Conservation (phyloP, 176 grass and related monocot species). For the Miscanthus lutarioriparius region DNA sequence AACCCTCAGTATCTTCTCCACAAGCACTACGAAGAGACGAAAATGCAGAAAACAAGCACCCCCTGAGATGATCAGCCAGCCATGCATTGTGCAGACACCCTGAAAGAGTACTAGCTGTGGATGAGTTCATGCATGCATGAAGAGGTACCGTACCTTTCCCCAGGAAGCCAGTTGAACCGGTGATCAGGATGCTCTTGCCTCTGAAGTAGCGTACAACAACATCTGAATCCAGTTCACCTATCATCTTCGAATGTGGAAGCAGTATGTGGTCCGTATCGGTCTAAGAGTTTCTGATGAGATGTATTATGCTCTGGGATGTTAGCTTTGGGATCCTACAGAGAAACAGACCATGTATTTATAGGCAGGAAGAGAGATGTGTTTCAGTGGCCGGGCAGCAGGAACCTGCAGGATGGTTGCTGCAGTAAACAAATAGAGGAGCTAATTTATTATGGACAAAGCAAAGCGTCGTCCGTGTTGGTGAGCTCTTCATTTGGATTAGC, state of each 20-base stretch:
- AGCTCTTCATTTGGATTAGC: neutral
- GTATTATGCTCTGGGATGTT: too few relatives aligned
- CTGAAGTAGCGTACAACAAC: constrained; percentile 11
- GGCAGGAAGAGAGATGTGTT: too few relatives aligned
- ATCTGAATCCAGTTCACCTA: neutral
- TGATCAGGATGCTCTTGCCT: constrained; percentile 40
- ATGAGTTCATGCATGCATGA: neutral
- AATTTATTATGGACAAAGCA: neutral
- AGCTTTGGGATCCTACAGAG: too few relatives aligned
- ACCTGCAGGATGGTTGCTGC: too few relatives aligned
- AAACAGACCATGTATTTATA: too few relatives aligned
- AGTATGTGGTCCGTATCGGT: too few relatives aligned
- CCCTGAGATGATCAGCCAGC: neutral
- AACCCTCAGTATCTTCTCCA: constrained; percentile 37
- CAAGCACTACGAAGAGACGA: constrained; percentile 5
- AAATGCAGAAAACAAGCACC: too few relatives aligned
- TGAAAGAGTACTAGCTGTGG: neutral
- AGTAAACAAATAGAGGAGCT: neutral
- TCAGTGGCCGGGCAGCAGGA: too few relatives aligned
- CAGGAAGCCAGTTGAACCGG: constrained; percentile 39
- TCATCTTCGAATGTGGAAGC: neutral
- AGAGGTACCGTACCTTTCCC: constrained; percentile 35
- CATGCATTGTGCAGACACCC: neutral
- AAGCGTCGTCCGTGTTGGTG: neutral
- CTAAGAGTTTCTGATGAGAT: neutral